These are phyloP conservation scores for Allium cepa DNA, from an alignment of 106 monocot genomes.

Conservation along the genomic window DNA sequence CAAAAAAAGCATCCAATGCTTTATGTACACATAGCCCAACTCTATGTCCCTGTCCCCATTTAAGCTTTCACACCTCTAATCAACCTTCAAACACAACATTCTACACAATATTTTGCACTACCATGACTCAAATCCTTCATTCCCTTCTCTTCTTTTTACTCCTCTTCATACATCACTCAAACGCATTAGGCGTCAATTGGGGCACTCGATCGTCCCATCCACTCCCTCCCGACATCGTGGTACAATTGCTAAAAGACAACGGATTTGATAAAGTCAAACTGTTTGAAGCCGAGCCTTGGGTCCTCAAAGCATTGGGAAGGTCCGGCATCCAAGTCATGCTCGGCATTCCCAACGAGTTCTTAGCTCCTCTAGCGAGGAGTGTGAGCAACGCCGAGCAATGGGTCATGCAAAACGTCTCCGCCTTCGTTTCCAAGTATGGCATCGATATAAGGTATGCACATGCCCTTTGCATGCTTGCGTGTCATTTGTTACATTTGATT, in stretches of 20 bases:
- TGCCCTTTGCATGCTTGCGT: not conserved
- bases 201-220: conserved; percentile 56
- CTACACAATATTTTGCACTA: not conserved
- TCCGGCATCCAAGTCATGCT: conserved; percentile 90
- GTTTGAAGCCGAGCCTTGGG: conserved; percentile 67
- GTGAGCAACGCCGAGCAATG: conserved; percentile 68
- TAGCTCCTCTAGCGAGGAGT: conserved; percentile 55
- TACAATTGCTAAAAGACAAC: conserved; percentile 71
- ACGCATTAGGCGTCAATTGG: conserved; percentile 67
- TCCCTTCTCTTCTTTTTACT: conserved; percentile 3
- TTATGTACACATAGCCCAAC: no score
- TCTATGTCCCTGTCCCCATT: not conserved
- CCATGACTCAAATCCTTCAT: not conserved
- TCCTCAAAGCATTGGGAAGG: conserved; percentile 54
- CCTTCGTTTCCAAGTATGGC: conserved; percentile 65
- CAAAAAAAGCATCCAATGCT: no score
- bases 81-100: conserved; percentile 6
- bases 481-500: not conserved
- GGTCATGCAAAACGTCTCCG: conserved; percentile 76
- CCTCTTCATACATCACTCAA: not conserved
- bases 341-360: conserved; percentile 80
- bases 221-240: conserved; percentile 57
- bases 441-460: conserved; percentile 55
- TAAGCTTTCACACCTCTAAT: conserved; percentile 2
- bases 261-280: conserved; percentile 87